phyloP scores from a whole-genome alignment of 768 basidiomycete species.

The Auricularia auricula-judae region DNA sequence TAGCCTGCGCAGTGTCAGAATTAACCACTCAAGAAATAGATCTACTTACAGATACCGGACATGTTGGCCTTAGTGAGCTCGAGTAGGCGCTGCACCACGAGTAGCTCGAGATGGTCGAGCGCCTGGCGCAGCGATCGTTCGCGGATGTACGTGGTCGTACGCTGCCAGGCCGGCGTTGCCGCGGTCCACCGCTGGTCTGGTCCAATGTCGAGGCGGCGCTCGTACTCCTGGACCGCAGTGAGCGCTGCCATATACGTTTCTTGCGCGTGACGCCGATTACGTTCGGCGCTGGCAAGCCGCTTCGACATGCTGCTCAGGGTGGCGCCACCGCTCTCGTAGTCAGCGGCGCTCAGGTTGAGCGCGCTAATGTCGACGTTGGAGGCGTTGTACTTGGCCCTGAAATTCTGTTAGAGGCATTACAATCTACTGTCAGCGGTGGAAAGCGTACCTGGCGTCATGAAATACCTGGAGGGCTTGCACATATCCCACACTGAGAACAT shows the following conservation, averaged over 20 bases:
- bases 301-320: too few relatives aligned
- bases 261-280: background rate
- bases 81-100: conserved; percentile 21
- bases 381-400: background rate
- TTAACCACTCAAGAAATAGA: background rate
- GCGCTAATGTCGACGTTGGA: background rate
- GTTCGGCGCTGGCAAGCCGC: background rate
- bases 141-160: background rate
- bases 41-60: conserved; percentile 13
- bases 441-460: conserved; percentile 2
- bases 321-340: too few relatives aligned
- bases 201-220: background rate
- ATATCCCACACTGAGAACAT: conserved; percentile 6
- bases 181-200: background rate
- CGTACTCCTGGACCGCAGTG: background rate
- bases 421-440: background rate
- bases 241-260: background rate
- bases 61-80: conserved; percentile 20
- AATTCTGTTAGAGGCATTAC: background rate
- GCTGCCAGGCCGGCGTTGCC: background rate
- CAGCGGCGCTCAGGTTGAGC: too few relatives aligned
- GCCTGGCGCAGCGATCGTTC: conserved; percentile 12
- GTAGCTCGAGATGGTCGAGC: conserved; percentile 18
- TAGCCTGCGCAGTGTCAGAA: conserved; percentile 14
- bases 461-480: conserved; percentile 6